Evolutionary conservation across 176 grass and related monocot genomes (phyloP).

Genomic region (Stipa capillata): DNA sequence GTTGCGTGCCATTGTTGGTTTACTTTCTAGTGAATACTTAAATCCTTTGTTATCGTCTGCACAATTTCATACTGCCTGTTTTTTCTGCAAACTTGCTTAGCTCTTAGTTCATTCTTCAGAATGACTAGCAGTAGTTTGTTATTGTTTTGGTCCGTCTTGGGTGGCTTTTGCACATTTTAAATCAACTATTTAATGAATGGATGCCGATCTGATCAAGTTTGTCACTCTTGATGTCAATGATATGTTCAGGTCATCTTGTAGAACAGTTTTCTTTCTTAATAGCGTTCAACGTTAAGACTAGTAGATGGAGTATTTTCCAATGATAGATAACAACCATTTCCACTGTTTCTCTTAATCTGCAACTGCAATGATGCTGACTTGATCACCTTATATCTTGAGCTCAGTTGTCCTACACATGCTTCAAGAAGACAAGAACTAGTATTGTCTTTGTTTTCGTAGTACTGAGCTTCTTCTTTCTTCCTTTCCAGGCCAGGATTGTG

Average conservation of each 20-base stretch:
- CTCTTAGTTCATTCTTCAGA: too few relatives aligned
- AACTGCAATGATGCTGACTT: background rate
- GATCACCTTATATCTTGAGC: background rate
- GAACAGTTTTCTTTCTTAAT: background rate
- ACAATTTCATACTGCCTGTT: too few relatives aligned
- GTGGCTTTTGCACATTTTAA: background rate
- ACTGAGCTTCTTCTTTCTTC: conserved; percentile 5
- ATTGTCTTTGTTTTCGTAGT: too few relatives aligned
- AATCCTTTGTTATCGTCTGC: background rate
- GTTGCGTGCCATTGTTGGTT: background rate
- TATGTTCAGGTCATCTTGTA: background rate
- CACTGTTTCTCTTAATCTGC: background rate
- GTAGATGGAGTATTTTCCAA: background rate
- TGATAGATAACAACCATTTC: background rate
- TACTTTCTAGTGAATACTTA: too few relatives aligned
- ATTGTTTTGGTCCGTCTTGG: too few relatives aligned
- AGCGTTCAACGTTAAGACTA: background rate
- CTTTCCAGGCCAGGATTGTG: background rate
- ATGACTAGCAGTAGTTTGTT: too few relatives aligned
- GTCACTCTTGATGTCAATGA: background rate
- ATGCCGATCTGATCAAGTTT: background rate
- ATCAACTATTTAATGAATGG: background rate
- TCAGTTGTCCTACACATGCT: background rate
- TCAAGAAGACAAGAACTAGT: too few relatives aligned
- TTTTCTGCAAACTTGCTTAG: too few relatives aligned